phyloP scores from a whole-genome alignment of 768 basidiomycete genomes.

The Infundibulicybe gibba region DNA sequence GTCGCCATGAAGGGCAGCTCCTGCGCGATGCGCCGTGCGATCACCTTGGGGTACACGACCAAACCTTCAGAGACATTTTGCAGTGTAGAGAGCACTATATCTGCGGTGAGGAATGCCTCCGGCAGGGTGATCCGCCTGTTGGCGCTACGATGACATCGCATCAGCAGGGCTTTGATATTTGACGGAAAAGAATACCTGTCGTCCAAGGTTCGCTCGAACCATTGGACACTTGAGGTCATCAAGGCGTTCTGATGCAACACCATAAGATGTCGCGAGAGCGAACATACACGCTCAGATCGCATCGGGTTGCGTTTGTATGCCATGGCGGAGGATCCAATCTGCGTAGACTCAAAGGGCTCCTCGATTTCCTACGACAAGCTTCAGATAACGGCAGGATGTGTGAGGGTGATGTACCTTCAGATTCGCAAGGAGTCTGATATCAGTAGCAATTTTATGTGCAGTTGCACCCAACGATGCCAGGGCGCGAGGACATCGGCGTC shows the following conservation, averaged over 20 bases:
- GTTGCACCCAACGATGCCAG: slow-evolving; percentile 90
- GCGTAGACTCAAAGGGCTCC: slow-evolving; percentile 98
- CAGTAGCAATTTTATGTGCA: slow-evolving; percentile 97
- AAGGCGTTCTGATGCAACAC: slow-evolving; percentile 93
- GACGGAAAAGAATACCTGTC: slow-evolving; percentile 60
- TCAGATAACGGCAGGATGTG: not conserved
- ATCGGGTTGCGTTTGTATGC: slow-evolving; percentile 99
- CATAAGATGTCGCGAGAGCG: slow-evolving; percentile 94
- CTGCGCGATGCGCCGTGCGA: slow-evolving; percentile 85
- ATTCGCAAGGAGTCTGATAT: slow-evolving; percentile 90
- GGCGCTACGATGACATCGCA: slow-evolving; percentile 48
- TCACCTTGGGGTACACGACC: slow-evolving; percentile 99
- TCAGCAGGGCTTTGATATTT: not conserved
- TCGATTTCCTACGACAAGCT: slow-evolving; percentile 72
- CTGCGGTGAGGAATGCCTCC: slow-evolving; percentile 95
- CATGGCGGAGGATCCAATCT: slow-evolving; percentile 97
- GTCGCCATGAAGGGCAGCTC: slow-evolving; percentile 99
- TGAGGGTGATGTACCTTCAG: slow-evolving; percentile 55
- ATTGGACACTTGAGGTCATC: slow-evolving; percentile 93
- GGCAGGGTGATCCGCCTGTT: slow-evolving; percentile 96
- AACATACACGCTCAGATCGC: slow-evolving; percentile 97
- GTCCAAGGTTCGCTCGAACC: slow-evolving; percentile 98
- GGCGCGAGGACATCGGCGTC: slow-evolving; percentile 91
- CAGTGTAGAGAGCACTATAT: slow-evolving; percentile 92
- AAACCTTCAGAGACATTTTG: slow-evolving; percentile 97